Conservation (phyloP, 352 stramenopile species). For the Phytophthora macrochlamydospora region DNA sequence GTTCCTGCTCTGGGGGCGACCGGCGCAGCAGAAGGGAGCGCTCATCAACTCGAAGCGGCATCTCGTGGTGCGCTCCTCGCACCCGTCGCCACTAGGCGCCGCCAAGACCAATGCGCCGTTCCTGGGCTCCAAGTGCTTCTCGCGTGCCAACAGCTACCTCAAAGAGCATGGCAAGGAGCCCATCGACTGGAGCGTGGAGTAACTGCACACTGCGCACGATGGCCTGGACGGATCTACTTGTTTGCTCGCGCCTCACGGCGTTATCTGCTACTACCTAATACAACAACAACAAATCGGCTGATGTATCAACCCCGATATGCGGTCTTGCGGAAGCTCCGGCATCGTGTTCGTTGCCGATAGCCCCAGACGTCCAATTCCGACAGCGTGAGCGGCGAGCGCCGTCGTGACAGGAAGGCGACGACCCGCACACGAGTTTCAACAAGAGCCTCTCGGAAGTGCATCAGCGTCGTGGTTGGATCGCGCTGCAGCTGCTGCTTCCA, state of each 20-base stretch:
- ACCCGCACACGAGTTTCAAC: slow-evolving; percentile 53
- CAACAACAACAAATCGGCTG: slow-evolving; percentile 21
- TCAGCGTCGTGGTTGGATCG: slow-evolving; percentile 57
- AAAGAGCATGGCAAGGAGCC: slow-evolving; percentile 74
- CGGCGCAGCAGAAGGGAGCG: slow-evolving; percentile 86
- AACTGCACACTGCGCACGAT: slow-evolving; percentile 67
- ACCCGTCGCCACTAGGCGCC: slow-evolving; percentile 95
- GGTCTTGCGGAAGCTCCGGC: slow-evolving; percentile 23
- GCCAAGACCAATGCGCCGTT: slow-evolving; percentile 97
- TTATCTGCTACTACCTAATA: slow-evolving; percentile 24
- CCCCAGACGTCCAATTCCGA: slow-evolving; percentile 58
- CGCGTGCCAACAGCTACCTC: slow-evolving; percentile 82
- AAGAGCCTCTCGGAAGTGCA: slow-evolving; percentile 70
- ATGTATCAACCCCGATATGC: slow-evolving; percentile 19
- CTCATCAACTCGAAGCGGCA: slow-evolving; percentile 86
- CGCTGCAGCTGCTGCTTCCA: slow-evolving; percentile 59
- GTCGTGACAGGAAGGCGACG: slow-evolving; percentile 54
- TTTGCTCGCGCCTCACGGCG: slow-evolving; percentile 9
- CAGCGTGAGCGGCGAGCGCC: slow-evolving; percentile 49
- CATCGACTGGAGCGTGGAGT: slow-evolving; percentile 84
- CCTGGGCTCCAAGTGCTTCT: slow-evolving; percentile 94
- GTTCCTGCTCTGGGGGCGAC: slow-evolving; percentile 99
- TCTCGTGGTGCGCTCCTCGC: slow-evolving; percentile 87
- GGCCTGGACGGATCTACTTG: neutral
- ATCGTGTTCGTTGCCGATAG: slow-evolving; percentile 35